These are phyloP conservation scores for Rhodamnia argentea DNA, from an alignment of 345 rosid species.

Conservation along the genomic window DNA sequence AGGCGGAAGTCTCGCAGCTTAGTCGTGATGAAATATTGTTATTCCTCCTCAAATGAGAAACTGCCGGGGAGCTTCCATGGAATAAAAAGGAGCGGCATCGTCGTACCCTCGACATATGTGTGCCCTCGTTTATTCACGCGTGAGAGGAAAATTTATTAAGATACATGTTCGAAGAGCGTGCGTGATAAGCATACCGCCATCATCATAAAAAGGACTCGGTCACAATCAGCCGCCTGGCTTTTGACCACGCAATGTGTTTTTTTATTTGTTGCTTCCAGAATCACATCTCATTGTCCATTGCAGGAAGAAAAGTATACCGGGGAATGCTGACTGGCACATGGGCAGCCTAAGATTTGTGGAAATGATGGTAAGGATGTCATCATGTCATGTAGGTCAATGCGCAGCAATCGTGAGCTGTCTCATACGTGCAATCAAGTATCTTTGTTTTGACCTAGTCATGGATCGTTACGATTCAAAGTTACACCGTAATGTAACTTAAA, in stretches of 20 bases:
- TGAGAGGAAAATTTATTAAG: no score
- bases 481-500: neutral
- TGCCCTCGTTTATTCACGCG: no score
- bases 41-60: no score
- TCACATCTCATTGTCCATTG: neutral
- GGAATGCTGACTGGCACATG: neutral
- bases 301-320: neutral
- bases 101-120: no score
- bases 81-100: no score
- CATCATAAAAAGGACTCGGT: neutral
- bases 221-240: neutral
- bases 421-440: neutral
- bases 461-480: neutral
- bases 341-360: neutral
- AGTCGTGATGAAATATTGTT: no score
- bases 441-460: neutral
- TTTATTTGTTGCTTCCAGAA: neutral
- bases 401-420: neutral
- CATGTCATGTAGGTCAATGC: neutral
- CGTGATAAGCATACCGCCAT: neutral
- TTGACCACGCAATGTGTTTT: neutral
- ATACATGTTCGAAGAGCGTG: no score
- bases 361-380: neutral
- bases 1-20: neutral
- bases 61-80: no score